phyloP scores from a whole-genome alignment of 805 yeast species.

The Saccharomycopsis sp. region DNA sequence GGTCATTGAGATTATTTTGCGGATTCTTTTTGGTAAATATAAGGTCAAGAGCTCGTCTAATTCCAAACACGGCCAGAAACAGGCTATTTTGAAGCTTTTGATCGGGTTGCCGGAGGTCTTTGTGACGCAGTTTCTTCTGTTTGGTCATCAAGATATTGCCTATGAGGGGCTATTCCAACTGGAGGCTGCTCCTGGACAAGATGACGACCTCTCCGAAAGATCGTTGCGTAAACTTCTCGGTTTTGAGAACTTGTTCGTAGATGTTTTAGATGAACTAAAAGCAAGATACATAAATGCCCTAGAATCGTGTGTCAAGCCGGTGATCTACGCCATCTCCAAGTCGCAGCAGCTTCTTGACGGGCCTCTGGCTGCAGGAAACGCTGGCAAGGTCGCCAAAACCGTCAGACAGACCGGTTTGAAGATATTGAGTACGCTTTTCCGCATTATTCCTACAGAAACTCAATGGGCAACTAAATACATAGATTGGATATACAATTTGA shows the following conservation, averaged over 20 bases:
- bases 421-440: slow-evolving; percentile 52
- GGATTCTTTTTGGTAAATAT: slow-evolving; percentile 77
- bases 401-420: slow-evolving; percentile 65
- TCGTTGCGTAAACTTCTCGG: slow-evolving; percentile 52
- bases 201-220: slow-evolving; percentile 25
- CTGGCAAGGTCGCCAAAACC: slow-evolving; percentile 38
- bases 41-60: slow-evolving; percentile 65
- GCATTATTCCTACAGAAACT: slow-evolving; percentile 24
- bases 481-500: slow-evolving; percentile 41
- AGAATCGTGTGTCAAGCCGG: slow-evolving; percentile 46
- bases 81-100: slow-evolving; percentile 58
- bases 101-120: slow-evolving; percentile 49
- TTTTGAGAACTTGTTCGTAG: slow-evolving; percentile 53
- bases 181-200: slow-evolving; percentile 21
- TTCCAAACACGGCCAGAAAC: slow-evolving; percentile 63
- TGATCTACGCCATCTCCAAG: slow-evolving; percentile 46
- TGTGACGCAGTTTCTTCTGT: slow-evolving; percentile 51
- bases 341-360: slow-evolving; percentile 41
- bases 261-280: slow-evolving; percentile 54
- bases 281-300: slow-evolving; percentile 44
- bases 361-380: slow-evolving; percentile 22
- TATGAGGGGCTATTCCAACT: slow-evolving; percentile 31
- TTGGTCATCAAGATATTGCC: slow-evolving; percentile 53
- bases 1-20: slow-evolving; percentile 65
- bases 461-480: slow-evolving; percentile 50